Base-by-base conservation (phyloP, 163 green algal species). In the Smithsoniella earleae region DNA sequence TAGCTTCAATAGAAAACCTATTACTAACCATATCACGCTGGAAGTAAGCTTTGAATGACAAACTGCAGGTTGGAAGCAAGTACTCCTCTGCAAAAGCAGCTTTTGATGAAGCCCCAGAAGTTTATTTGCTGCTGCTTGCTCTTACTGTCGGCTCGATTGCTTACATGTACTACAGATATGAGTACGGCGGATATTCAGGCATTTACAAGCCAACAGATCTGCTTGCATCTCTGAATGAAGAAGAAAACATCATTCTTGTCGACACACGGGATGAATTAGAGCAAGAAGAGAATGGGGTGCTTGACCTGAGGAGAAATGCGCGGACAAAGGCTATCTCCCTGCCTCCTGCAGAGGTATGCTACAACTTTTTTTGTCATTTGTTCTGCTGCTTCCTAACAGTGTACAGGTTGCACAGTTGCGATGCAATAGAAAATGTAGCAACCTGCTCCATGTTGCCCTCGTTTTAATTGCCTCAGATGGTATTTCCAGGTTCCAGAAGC, bases 401-500 rank as follows among this genome's bases (percentile, higher is more conserved):
- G n/a, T n/a, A n/a, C n/a, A n/a, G n/a, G n/a, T n/a, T n/a, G n/a
- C n/a, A n/a, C n/a, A n/a, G n/a, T n/a, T n/a, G n/a, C n/a, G n/a
- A n/a, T n/a, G n/a, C n/a, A n/a, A n/a, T n/a, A n/a, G n/a, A n/a
- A n/a, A n/a, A n/a, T n/a, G n/a, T n/a, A n/a, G n/a, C n/a, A n/a
- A n/a, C n/a, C n/a, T n/a, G n/a, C n/a, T n/a, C n/a, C n/a, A n/a
- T n/a, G n/a, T n/a, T n/a, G n/a, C n/a, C n/a, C n/a, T n/a, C n/a
- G n/a, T n/a, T n/a, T n/a, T n/a, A n/a, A n/a, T n/a, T n/a, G n/a
- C n/a, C n/a, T n/a, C n/a, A n/a, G n/a, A n/a, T n/a, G n/a, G n/a
- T n/a, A n/a, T n/a, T n/a, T 69, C 5, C 58, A 69, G 58, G 58
- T 69, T 43, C 58, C 58, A 13, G 58, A 69, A 25, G 58, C 58